These are phyloP conservation scores for Solanum peruvianum DNA, from an alignment of 257 asterid genomes.

Conservation along the genomic window DNA sequence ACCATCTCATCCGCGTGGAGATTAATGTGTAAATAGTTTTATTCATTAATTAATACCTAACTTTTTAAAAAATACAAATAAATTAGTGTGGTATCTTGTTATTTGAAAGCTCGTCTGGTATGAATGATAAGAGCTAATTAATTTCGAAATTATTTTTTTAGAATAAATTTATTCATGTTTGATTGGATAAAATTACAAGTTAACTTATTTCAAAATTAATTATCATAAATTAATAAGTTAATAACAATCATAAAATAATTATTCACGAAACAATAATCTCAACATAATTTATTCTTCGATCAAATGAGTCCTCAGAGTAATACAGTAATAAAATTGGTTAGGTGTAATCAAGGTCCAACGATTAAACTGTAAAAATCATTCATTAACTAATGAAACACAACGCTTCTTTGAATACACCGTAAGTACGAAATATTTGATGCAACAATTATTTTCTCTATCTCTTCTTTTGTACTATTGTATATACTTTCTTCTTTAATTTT, in stretches of 20 bases:
- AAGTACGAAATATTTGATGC: not conserved
- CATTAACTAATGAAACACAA: not conserved
- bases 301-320: not conserved
- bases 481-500: too few relatives aligned
- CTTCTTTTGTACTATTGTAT: not conserved
- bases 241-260: too few relatives aligned
- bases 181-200: too few relatives aligned
- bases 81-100: not conserved
- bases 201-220: too few relatives aligned
- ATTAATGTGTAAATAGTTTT: not conserved
- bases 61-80: not conserved
- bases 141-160: too few relatives aligned
- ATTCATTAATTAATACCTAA: not conserved
- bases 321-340: not conserved
- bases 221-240: too few relatives aligned
- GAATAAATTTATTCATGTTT: too few relatives aligned
- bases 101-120: not conserved
- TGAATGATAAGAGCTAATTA: not conserved
- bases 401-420: not conserved
- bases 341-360: too few relatives aligned
- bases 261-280: not conserved
- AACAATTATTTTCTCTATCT: not conserved
- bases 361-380: not conserved
- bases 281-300: not conserved
- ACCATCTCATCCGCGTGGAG: not conserved